A percentile compares a stretch with the other conserved stretches of the same genome.
Evolutionary conservation across 768 basidiomycete genomes (phyloP).

Genomic region (Lactifluus piperatus): DNA sequence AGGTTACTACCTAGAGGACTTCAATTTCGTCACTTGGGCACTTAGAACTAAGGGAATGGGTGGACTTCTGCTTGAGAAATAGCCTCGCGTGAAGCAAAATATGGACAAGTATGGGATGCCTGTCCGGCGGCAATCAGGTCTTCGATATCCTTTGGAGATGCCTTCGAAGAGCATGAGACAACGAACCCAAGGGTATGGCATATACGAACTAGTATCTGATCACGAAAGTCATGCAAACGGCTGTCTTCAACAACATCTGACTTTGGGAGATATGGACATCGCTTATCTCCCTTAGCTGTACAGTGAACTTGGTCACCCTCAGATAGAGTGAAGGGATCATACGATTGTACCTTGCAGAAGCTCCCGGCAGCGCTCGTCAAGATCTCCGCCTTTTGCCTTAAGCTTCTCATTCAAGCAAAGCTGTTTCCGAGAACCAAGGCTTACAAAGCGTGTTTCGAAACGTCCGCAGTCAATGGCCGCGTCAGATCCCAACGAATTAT

Average conservation of each 20-base stretch:
- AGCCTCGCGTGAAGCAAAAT: slow-evolving; percentile 83
- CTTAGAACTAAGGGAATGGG: background rate
- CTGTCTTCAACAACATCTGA: slow-evolving; percentile 46
- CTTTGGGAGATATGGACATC: slow-evolving; percentile 72
- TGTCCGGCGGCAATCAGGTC: slow-evolving; percentile 74
- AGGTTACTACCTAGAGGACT: slow-evolving; percentile 59
- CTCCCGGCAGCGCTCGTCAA: slow-evolving; percentile 86
- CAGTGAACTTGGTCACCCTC: background rate
- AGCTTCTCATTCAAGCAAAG: slow-evolving; percentile 87
- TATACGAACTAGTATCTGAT: slow-evolving; percentile 66
- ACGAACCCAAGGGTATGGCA: background rate
- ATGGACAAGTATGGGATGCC: slow-evolving; percentile 70
- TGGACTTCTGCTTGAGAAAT: slow-evolving; percentile 84
- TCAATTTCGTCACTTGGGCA: background rate
- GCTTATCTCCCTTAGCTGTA: slow-evolving; percentile 51
- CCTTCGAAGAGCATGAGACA: slow-evolving; percentile 36
- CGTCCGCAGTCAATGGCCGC: slow-evolving; percentile 21
- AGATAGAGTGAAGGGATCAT: background rate
- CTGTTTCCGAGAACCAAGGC: slow-evolving; percentile 84
- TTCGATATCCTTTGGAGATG: slow-evolving; percentile 88
- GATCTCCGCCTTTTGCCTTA: slow-evolving; percentile 48
- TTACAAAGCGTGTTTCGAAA: slow-evolving; percentile 50
- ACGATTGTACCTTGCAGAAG: slow-evolving; percentile 49
- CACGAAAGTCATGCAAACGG: slow-evolving; percentile 72
- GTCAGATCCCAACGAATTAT: slow-evolving; percentile 3